Evolutionary conservation across 2,329 filamentous ascomycete species (phyloP).

Genomic region (Apiospora marii): DNA sequence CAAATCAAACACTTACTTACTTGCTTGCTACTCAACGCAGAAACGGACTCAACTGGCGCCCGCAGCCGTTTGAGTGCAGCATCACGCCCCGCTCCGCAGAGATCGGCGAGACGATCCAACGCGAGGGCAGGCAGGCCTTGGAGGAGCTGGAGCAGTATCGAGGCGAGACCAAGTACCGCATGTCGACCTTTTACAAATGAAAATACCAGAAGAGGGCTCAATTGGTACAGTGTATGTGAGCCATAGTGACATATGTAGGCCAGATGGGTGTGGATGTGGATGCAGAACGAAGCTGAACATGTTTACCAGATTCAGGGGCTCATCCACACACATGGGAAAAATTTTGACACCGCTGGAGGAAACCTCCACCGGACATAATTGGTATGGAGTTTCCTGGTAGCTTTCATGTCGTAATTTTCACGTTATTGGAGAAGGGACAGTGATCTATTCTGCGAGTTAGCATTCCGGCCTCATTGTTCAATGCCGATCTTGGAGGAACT

Average conservation of each 20-base stretch:
- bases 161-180: slow-evolving; percentile 64
- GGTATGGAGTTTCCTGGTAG: background rate
- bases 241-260: background rate
- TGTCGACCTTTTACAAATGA: slow-evolving; percentile 59
- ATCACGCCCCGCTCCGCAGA: slow-evolving; percentile 58
- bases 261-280: background rate
- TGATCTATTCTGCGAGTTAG: background rate
- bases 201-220: slow-evolving; percentile 31
- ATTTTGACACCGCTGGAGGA: no score
- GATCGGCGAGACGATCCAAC: slow-evolving; percentile 57
- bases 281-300: background rate
- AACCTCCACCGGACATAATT: background rate
- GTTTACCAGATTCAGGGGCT: background rate
- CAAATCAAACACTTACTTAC: background rate
- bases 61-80: slow-evolving; percentile 61
- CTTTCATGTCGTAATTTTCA: background rate
- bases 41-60: slow-evolving; percentile 66
- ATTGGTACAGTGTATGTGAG: background rate
- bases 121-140: slow-evolving; percentile 61
- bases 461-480: background rate
- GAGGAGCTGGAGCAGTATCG: slow-evolving; percentile 59
- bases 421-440: no score
- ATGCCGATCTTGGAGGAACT: background rate
- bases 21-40: slow-evolving; percentile 37
- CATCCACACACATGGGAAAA: background rate